Conservation (phyloP, 75 land plant species). For the Picea sitchensis region DNA sequence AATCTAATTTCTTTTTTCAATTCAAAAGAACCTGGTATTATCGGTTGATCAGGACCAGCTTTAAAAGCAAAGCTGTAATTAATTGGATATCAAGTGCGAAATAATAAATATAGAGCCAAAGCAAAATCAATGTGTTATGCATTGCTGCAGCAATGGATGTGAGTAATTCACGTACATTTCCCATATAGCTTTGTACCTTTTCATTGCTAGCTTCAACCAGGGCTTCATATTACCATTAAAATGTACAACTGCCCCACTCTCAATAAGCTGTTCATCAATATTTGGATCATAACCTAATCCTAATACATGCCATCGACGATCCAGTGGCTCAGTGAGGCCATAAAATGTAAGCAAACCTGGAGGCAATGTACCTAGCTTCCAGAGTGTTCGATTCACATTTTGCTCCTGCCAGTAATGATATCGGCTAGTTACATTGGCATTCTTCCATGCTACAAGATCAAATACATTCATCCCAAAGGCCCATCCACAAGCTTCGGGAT, state of each 20-base stretch:
- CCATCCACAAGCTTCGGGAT: constrained; percentile 96
- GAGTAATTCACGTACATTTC: constrained; percentile 84
- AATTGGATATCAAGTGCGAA: too few relatives aligned
- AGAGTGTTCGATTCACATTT: constrained; percentile 61
- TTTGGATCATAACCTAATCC: constrained; percentile 84
- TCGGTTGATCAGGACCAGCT: too few relatives aligned
- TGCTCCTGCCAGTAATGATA: constrained; percentile 94
- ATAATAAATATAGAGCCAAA: background rate
- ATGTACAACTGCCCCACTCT: constrained; percentile 79
- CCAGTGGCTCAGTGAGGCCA: constrained; percentile 87
- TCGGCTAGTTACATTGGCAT: constrained; percentile 63
- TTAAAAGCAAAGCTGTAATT: too few relatives aligned
- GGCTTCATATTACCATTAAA: constrained; percentile 96
- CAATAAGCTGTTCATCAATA: constrained; percentile 70
- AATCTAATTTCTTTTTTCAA: too few relatives aligned
- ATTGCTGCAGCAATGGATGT: constrained; percentile 74
- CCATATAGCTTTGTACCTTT: constrained; percentile 85
- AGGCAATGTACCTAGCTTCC: constrained; percentile 90
- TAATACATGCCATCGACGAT: constrained; percentile 83
- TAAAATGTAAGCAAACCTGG: constrained; percentile 77
- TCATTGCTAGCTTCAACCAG: constrained; percentile 97
- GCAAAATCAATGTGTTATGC: constrained; percentile 60
- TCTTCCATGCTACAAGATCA: constrained; percentile 81
- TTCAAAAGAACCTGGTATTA: too few relatives aligned
- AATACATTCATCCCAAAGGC: constrained; percentile 97